Evolutionary conservation across 108 stramenopile species (phyloP), one percentile per base, ranked within the genome.

Genomic region (Cyclotella choctawhatcheeana): DNA sequence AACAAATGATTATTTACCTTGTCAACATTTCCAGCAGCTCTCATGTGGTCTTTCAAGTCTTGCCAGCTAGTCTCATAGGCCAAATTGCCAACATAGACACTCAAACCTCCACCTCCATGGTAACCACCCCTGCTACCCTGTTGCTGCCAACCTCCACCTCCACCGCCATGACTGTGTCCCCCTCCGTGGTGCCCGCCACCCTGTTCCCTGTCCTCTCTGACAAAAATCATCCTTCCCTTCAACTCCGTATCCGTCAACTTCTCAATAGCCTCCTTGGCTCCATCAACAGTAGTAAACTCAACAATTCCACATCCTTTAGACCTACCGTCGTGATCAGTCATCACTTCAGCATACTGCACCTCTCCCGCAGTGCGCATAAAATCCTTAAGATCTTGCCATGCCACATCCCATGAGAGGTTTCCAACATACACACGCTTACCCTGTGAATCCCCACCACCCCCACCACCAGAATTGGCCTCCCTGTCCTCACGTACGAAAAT

Each of bases 341-440:
- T 82, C 26, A 99, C 79, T 58, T 97, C 89, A 10, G 90, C 92
- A 47, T 82, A 74, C 31, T 77, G 71, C 0, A 97, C 97, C 44
- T 94, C 90, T 16, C 95, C 96, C 55, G 84, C 76, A 1, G 73
- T 61, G 50, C 87, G 86, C 96, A 98, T 97, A 71, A 95, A 88
- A 82, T 97, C 97, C 67, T 96, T 97, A 27, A 99, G 86, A 74
- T 94, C 96, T 76, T 97, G 93, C 96, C 97, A 98, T 29, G 79
- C 71, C 10, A 86, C 86, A 25, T 71, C 79, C 84, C 86, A 99
- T 3, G 86, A 45, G n/a, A 98, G 84, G 63, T 97, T 97, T 35
- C 96, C 96, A 5, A 97, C 92, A 69, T 90, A 97, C 12, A 96
- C 93, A 13, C 92, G 44, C 29, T 79, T 77, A 32, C 37, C 10